Evolutionary conservation across 169 alveolate genomes (phyloP).

Genomic region (Cryptosporidium xiaoi): DNA sequence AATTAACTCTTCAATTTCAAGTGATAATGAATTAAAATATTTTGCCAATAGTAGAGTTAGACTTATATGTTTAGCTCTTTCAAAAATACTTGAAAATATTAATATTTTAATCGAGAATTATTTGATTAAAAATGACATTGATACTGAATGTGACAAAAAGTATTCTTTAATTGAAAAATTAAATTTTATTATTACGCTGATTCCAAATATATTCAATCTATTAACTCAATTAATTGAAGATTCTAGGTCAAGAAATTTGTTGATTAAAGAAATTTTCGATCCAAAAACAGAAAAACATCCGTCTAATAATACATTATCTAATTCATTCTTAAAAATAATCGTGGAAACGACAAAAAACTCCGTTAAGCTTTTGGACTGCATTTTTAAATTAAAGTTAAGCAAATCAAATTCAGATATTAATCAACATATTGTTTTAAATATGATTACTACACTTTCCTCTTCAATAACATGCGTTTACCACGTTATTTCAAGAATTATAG

Average conservation of each 20-base stretch:
- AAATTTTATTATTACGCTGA: neutral
- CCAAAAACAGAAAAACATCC: no score
- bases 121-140: neutral
- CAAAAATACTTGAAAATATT: slow-evolving; percentile 6
- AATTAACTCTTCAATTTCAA: neutral
- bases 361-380: neutral
- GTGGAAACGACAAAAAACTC: slow-evolving; percentile 8
- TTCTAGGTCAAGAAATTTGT: slow-evolving; percentile 18
- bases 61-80: slow-evolving; percentile 20
- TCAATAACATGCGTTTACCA: slow-evolving; percentile 33
- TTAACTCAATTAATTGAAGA: slow-evolving; percentile 34
- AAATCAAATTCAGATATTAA: neutral
- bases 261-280: slow-evolving; percentile 8
- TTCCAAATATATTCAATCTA: slow-evolving; percentile 2
- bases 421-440: no score
- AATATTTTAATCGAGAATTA: neutral
- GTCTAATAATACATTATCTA: neutral
- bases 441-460: slow-evolving; percentile 3
- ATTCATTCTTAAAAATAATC: slow-evolving; percentile 12
- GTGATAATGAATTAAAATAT: neutral
- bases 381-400: neutral
- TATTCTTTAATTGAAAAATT: neutral
- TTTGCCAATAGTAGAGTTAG: slow-evolving; percentile 36
- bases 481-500: slow-evolving; percentile 46
- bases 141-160: neutral